Evolutionary conservation across 2,329 filamentous ascomycete species (phyloP).

Genomic region (Fusarium papillatum): DNA sequence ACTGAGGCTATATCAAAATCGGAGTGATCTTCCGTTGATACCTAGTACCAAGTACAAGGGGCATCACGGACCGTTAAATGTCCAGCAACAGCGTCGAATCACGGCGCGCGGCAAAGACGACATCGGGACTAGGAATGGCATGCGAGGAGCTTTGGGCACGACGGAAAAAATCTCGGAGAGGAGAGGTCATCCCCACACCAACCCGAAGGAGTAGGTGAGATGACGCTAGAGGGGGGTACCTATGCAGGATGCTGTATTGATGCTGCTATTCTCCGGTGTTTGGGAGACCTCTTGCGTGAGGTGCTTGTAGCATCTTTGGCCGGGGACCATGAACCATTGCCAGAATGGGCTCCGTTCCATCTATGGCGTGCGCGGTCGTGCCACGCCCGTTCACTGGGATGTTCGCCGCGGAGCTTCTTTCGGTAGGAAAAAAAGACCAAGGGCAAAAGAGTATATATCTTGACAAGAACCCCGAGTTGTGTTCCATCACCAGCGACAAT

Average conservation of each 20-base stretch:
- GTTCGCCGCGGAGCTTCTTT: conserved; percentile 34
- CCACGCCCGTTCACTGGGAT: conserved; percentile 27
- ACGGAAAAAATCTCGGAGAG: conserved; percentile 50
- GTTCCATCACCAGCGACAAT: conserved; percentile 11
- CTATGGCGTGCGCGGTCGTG: conserved; percentile 43
- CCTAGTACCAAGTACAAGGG: conserved; percentile 25
- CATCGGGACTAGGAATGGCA: conserved; percentile 45
- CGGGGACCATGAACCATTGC: conserved; percentile 20
- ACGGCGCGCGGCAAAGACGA: conserved; percentile 45
- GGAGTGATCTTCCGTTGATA: conserved; percentile 31
- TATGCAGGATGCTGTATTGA: background rate
- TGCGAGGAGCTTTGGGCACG: conserved; percentile 16
- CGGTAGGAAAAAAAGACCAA: conserved; percentile 22
- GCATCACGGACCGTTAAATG: conserved; percentile 33
- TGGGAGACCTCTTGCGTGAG: background rate
- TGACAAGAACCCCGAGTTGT: conserved; percentile 26
- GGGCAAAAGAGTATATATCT: conserved; percentile 40
- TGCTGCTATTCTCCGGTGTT: background rate
- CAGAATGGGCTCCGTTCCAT: conserved; percentile 37
- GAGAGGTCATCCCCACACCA: conserved; percentile 26
- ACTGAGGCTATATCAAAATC: conserved; percentile 29
- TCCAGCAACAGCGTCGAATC: conserved; percentile 37
- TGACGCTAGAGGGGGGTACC: conserved; percentile 1
- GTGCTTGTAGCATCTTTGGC: background rate
- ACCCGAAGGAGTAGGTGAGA: conserved; percentile 16